These are phyloP conservation scores for Datura wrightii DNA, from an alignment of 257 asterid genomes.

Conservation along the genomic window DNA sequence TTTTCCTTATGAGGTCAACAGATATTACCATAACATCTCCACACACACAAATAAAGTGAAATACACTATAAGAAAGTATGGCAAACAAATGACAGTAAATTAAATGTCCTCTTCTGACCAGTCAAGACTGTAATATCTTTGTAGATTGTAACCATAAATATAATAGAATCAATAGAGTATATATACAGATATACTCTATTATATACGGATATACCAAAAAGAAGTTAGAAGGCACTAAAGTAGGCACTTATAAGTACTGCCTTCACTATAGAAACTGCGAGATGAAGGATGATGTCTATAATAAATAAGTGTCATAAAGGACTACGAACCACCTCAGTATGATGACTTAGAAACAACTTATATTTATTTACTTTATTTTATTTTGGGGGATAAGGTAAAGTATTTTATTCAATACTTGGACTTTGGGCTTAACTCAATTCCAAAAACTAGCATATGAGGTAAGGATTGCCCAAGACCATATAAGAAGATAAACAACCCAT, in stretches of 20 bases:
- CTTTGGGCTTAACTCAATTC: background rate
- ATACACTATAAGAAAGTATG: background rate
- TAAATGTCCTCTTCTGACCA: background rate
- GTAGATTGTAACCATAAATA: background rate
- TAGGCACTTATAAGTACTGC: background rate
- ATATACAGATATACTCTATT: background rate
- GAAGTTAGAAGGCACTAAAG: background rate
- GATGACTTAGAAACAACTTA: slow-evolving; percentile 45
- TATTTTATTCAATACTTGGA: background rate
- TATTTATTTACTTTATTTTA: slow-evolving; percentile 38
- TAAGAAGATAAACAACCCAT: slow-evolving; percentile 12
- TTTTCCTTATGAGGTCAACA: background rate
- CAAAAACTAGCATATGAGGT: background rate
- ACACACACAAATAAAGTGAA: background rate
- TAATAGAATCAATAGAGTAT: background rate
- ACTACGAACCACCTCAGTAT: slow-evolving; percentile 14
- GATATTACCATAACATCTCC: background rate
- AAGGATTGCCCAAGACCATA: background rate
- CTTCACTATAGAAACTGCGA: background rate
- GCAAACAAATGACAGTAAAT: background rate
- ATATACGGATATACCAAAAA: background rate
- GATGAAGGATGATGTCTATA: background rate
- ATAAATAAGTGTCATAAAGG: background rate
- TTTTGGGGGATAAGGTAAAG: background rate
- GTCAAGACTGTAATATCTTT: background rate